Percentiles rank a stretch among this genome's conserved stretches.
Conservation (phyloP, 768 basidiomycete species). For the Amanita rubescens region DNA sequence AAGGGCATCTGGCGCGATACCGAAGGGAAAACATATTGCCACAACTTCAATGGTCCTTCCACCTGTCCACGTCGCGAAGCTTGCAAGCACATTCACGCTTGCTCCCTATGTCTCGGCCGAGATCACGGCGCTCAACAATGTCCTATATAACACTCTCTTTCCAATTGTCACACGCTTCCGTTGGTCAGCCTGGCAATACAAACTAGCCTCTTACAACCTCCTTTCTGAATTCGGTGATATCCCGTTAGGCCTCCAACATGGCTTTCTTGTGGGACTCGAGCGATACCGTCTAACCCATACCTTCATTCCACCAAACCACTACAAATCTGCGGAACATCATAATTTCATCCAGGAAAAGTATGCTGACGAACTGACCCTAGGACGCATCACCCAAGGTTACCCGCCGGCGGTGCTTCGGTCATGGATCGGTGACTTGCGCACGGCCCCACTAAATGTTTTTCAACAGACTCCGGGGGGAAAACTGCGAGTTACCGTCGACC, state of each 20-base stretch:
- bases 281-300: neutral
- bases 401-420: slow-evolving; percentile 6
- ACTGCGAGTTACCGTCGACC: slow-evolving; percentile 19
- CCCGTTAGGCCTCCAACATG: slow-evolving; percentile 12
- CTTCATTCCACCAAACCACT: slow-evolving; percentile 11
- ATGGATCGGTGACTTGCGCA: slow-evolving; percentile 19
- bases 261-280: slow-evolving; percentile 14
- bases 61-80: neutral
- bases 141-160: no score
- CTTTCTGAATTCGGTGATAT: neutral
- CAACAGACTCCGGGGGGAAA: slow-evolving; percentile 14
- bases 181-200: no score
- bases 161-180: no score
- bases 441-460: slow-evolving; percentile 15
- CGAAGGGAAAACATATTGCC: neutral
- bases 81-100: slow-evolving; percentile 9
- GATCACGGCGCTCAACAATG: slow-evolving; percentile 10
- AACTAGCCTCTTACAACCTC: no score
- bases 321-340: neutral
- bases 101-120: slow-evolving; percentile 11
- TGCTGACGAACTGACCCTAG: slow-evolving; percentile 9
- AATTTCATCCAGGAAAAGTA: slow-evolving; percentile 12
- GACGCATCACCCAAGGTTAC: slow-evolving; percentile 11
- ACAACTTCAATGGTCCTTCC: neutral
- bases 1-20: neutral